Base-by-base conservation (phyloP, 352 stramenopile species). In the Phytopythium aichiense region DNA sequence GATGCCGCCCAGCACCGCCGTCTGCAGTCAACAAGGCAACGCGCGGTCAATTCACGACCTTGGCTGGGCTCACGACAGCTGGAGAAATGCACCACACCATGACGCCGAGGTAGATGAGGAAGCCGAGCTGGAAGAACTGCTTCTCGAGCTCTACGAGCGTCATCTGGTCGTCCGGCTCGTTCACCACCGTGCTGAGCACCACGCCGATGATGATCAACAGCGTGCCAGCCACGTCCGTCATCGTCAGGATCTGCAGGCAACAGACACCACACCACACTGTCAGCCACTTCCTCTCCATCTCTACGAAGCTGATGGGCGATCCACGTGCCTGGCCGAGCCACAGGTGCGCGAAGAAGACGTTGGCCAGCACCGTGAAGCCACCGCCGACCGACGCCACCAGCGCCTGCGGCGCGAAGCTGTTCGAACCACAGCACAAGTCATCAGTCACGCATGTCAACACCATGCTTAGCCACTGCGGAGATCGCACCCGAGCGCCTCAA, bases 281-380 rank as follows among this genome's bases (percentile, higher is more conserved):
- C 18, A 53, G 46, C 12, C 3, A 20, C 22, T 31, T 31, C 1
- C 25, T 30, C 3, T 30, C 25, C 25, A 30, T 30, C 25, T 28
- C 9, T 12, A 58, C 51, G 12, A 63, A 23, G 7, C 22, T 69
- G 48, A 45, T n/a, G 57, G 31, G 11, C 9, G 20, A 30, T 7
- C 45, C 8, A 37, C 48, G 11, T 37, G 16, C 72, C 73, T 94
- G 84, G 11, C 85, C 83, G 56, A 97, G 77, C 86, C 86, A 92
- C 59, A 91, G 56, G 53, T 94, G 83, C 12, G 85, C 87, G 58
- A 97, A 97, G 59, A 96, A 92, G 5, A 96, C 85, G 57, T 97
- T 97, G 40, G 86, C 85, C 11, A 97, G 72, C 43, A 97, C 84
- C 0, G 89, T 97, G 62, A 87, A 94, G 45, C 87, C 86, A 16